These are phyloP conservation scores for Biscogniauxia mediterranea DNA, from an alignment of 2,329 filamentous ascomycete genomes.

Conservation along the genomic window DNA sequence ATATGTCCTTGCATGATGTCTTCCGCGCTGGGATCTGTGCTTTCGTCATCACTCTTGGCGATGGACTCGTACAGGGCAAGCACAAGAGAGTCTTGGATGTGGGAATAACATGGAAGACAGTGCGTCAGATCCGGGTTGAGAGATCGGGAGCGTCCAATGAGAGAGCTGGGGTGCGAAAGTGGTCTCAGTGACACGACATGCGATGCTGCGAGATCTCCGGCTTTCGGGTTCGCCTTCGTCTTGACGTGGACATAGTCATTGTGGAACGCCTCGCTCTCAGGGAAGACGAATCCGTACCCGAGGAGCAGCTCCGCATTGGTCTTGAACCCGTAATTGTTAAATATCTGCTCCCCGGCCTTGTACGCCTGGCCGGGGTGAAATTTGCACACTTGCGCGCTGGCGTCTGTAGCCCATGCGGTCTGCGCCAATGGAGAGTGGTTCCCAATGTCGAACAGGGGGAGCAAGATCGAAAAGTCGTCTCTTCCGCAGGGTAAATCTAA, in stretches of 20 bases:
- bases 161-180: conserved; percentile 45
- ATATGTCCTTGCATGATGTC: conserved; percentile 45
- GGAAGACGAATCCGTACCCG: conserved; percentile 61
- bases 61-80: conserved; percentile 46
- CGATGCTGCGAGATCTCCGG: conserved; percentile 28
- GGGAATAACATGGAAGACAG: conserved; percentile 42
- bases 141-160: conserved; percentile 44
- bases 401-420: conserved; percentile 52
- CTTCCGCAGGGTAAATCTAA: conserved; percentile 38
- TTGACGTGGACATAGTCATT: conserved; percentile 61
- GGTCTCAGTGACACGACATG: conserved; percentile 52
- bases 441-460: conserved; percentile 69
- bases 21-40: conserved; percentile 28
- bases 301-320: conserved; percentile 70
- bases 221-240: conserved; percentile 37
- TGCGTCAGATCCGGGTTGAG: conserved; percentile 31
- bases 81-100: conserved; percentile 53
- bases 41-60: conserved; percentile 18
- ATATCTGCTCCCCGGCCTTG: conserved; percentile 51
- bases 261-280: conserved; percentile 47
- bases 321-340: conserved; percentile 66
- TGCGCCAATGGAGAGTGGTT: conserved; percentile 65
- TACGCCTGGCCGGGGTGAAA: conserved; percentile 45
- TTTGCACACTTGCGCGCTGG: conserved; percentile 38
- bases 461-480: conserved; percentile 65